phyloP scores from a whole-genome alignment of 805 yeast genomes.

The Metschnikowia orientalis region DNA sequence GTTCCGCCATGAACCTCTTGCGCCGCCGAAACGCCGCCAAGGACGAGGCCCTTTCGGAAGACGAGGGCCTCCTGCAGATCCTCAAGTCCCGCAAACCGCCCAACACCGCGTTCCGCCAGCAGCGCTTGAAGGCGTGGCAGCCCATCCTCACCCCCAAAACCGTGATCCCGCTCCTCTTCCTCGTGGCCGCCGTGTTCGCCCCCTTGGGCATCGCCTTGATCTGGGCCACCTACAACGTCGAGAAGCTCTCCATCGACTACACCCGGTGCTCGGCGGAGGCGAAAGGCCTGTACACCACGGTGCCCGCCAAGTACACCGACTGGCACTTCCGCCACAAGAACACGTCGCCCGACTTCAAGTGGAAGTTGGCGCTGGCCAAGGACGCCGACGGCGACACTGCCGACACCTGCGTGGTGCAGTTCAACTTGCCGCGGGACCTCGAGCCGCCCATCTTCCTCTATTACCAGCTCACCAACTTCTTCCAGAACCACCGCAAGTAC shows the following conservation, averaged over 20 bases:
- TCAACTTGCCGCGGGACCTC: slow-evolving; percentile 67
- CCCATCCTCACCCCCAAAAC: slow-evolving; percentile 91
- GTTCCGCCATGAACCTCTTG: slow-evolving; percentile 23
- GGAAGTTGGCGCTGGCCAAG: slow-evolving; percentile 48
- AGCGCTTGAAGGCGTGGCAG: slow-evolving; percentile 65
- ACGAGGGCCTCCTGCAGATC: slow-evolving; percentile 13
- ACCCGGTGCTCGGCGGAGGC: slow-evolving; percentile 55
- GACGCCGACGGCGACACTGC: slow-evolving; percentile 35
- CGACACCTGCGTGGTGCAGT: slow-evolving; percentile 59
- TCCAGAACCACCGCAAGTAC: slow-evolving; percentile 91
- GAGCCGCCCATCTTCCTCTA: slow-evolving; percentile 70
- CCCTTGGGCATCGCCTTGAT: slow-evolving; percentile 88
- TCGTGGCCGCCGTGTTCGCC: slow-evolving; percentile 74
- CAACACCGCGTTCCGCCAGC: slow-evolving; percentile 77
- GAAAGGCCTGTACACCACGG: slow-evolving; percentile 34
- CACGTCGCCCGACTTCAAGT: slow-evolving; percentile 48
- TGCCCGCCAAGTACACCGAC: slow-evolving; percentile 57
- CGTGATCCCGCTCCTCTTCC: slow-evolving; percentile 76
- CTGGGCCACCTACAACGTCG: slow-evolving; percentile 73
- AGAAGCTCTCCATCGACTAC: slow-evolving; percentile 71
- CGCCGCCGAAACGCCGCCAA: slow-evolving; percentile 27
- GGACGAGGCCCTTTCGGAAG: slow-evolving; percentile 14
- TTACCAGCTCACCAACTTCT: slow-evolving; percentile 85
- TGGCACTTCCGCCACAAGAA: slow-evolving; percentile 56
- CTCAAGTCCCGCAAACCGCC: slow-evolving; percentile 41